These are phyloP conservation scores for Paramecium sonneborni DNA, from an alignment of 73 alveolate species.

Conservation along the genomic window DNA sequence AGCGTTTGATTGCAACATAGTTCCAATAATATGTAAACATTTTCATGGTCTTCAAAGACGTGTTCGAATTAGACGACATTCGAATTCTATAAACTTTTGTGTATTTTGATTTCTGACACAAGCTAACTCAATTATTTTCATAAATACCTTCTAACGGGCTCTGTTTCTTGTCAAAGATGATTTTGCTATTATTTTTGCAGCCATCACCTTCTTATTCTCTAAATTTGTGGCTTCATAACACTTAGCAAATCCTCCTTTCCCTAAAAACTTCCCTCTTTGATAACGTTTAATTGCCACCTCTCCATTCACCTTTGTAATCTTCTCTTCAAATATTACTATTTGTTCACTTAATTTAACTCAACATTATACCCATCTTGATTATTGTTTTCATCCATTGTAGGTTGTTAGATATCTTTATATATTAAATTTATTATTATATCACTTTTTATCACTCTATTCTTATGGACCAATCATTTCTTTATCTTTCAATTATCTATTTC, in stretches of 20 bases:
- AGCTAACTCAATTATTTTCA: conserved; percentile 55
- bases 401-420: conserved; percentile 29
- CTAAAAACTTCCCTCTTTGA: conserved; percentile 83
- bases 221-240: conserved; percentile 87
- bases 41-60: conserved; percentile 96
- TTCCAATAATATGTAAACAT: conserved; percentile 92
- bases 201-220: conserved; percentile 70
- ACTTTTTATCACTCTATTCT: neutral
- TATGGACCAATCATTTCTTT: conserved; percentile 59
- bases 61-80: conserved; percentile 96
- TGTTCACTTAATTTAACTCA: conserved; percentile 34
- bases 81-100: conserved; percentile 91
- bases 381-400: neutral
- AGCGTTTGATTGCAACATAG: conserved; percentile 88
- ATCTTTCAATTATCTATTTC: neutral
- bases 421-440: conserved; percentile 2
- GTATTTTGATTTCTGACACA: conserved; percentile 96
- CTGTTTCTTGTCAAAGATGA: conserved; percentile 60
- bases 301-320: conserved; percentile 80
- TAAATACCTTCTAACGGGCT: conserved; percentile 62
- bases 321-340: conserved; percentile 83
- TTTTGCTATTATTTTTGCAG: conserved; percentile 66
- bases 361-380: conserved; percentile 10
- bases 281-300: conserved; percentile 81
- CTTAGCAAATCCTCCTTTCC: conserved; percentile 95